Percentiles rank a stretch among this genome's conserved stretches.
Conservation (phyloP, 306 rosid species). For the Casuarina equisetifolia region DNA sequence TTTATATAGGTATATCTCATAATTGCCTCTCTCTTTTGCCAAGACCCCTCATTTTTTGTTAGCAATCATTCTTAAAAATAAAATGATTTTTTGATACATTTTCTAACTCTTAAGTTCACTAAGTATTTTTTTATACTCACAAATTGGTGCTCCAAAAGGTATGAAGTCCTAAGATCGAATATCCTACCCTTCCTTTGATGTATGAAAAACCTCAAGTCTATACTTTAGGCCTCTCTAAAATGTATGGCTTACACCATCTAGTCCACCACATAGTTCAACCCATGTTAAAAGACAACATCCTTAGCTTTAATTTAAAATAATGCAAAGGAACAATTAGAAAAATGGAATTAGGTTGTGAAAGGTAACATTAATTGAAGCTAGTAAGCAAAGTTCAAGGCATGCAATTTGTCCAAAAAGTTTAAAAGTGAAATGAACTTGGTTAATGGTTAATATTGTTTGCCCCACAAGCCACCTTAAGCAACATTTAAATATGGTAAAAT, state of each 20-base stretch:
- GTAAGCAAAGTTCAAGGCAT: too few species aligned
- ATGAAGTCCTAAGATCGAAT: conserved; percentile 96
- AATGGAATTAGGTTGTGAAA: too few species aligned
- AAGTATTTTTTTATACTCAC: conserved; percentile 83
- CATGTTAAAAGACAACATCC: too few species aligned
- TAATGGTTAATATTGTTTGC: too few species aligned
- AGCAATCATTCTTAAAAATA: conserved; percentile 86
- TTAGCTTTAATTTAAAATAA: too few species aligned
- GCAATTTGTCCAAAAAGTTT: too few species aligned
- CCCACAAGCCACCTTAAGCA: too few species aligned
- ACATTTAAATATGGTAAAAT: too few species aligned
- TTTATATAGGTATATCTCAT: conserved; percentile 38
- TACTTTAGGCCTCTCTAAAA: conserved; percentile 75
- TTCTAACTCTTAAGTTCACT: conserved; percentile 77
- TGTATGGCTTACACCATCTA: conserved; percentile 42
- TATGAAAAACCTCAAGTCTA: conserved; percentile 89
- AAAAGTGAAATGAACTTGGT: too few species aligned
- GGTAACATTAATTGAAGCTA: too few species aligned
- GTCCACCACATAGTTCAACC: too few species aligned
- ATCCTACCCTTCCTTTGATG: conserved; percentile 95
- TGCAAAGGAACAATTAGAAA: too few species aligned
- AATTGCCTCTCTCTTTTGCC: conserved; percentile 72
- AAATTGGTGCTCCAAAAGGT: conserved; percentile 93
- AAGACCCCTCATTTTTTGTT: conserved; percentile 84
- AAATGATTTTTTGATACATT: conserved; percentile 59